Evolutionary conservation across 139 green algal genomes (phyloP).

Genomic region (Nannochloris sp.): DNA sequence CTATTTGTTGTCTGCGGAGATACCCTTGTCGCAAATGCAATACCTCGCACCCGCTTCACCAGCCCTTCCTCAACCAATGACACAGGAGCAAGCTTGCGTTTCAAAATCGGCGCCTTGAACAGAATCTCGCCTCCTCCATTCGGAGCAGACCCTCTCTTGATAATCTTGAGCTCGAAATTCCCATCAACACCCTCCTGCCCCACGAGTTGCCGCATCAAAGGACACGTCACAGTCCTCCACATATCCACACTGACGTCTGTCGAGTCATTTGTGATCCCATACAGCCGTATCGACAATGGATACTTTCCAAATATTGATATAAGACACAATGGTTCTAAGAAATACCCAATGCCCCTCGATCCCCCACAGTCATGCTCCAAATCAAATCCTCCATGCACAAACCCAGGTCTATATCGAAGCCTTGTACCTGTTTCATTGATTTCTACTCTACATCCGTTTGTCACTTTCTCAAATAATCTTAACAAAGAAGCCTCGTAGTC

Average conservation of each 20-base stretch:
- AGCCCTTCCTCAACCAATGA: constrained; percentile 79
- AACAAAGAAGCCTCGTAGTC: constrained; percentile 88
- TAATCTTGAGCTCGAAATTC: constrained; percentile 51
- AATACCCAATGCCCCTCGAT: constrained; percentile 79
- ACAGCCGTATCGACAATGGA: constrained; percentile 69
- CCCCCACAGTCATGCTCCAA: constrained; percentile 84
- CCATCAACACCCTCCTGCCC: constrained; percentile 37
- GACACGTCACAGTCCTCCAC: constrained; percentile 83
- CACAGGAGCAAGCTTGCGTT: constrained; percentile 43
- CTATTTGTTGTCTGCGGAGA: constrained; percentile 75
- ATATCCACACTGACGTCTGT: constrained; percentile 76
- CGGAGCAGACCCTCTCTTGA: constrained; percentile 63
- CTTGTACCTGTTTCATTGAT: constrained; percentile 95
- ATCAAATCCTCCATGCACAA: constrained; percentile 59
- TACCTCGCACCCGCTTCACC: constrained; percentile 88
- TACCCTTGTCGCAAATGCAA: constrained; percentile 81
- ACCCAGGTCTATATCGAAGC: constrained; percentile 79
- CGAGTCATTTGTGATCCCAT: constrained; percentile 86
- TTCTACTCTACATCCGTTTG: constrained; percentile 85
- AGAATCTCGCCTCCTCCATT: constrained; percentile 78
- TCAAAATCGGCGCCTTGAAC: constrained; percentile 55
- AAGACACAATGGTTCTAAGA: constrained; percentile 80
- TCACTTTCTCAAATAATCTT: constrained; percentile 91
- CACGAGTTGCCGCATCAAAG: constrained; percentile 63
- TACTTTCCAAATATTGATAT: constrained; percentile 88